These are phyloP conservation scores for Skeletonema grethae DNA, from an alignment of 108 stramenopile genomes.

Conservation along the genomic window DNA sequence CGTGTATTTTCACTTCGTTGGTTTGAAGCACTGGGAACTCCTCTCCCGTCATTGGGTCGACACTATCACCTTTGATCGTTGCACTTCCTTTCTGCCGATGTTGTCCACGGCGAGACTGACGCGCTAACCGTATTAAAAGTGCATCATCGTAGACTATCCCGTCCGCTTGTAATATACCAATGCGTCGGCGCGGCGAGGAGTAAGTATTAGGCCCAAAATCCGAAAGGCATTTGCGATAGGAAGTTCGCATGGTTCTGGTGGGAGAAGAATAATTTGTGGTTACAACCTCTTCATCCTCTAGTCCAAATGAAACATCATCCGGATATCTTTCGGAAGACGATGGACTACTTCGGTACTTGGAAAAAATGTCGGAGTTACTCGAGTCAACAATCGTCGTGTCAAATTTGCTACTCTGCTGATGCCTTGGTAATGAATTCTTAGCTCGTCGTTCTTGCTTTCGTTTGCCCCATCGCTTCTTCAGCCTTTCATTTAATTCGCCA, in stretches of 20 bases:
- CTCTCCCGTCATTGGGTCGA: neutral
- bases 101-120: conserved; percentile 24
- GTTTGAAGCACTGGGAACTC: conserved; percentile 1
- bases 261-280: neutral
- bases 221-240: conserved; percentile 27
- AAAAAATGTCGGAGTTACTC: neutral
- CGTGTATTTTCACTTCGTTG: conserved; percentile 55
- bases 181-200: conserved; percentile 3
- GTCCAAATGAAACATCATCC: conserved; percentile 24
- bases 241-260: neutral
- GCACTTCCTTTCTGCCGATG: conserved; percentile 6
- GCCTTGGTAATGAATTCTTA: neutral
- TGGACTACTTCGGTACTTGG: conserved; percentile 6
- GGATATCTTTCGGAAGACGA: neutral
- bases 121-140: conserved; percentile 32
- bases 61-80: neutral
- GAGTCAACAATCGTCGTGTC: neutral
- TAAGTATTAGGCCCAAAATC: conserved; percentile 19
- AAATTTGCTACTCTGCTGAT: neutral
- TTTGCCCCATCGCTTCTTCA: conserved; percentile 23
- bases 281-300: conserved; percentile 24
- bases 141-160: conserved; percentile 45
- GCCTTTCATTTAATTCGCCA: conserved; percentile 21
- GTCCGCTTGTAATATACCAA: conserved; percentile 44
- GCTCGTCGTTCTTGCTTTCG: conserved; percentile 5